Evolutionary conservation across 192 early-diverging fungal genomes (phyloP).

Genomic region (Linnemannia schmuckeri): DNA sequence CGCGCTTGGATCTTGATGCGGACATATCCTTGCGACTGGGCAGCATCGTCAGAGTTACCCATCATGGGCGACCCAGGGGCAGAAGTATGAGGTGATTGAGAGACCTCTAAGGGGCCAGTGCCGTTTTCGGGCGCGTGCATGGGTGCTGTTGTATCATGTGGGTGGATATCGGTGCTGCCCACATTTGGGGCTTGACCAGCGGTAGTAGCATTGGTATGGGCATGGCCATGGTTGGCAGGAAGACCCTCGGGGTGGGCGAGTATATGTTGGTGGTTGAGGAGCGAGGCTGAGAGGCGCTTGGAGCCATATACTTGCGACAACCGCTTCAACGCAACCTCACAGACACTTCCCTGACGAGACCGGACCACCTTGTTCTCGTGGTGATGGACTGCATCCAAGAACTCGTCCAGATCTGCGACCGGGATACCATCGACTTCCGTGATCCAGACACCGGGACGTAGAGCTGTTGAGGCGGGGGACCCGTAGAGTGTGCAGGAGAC

Average conservation of each 20-base stretch:
- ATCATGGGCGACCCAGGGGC: conserved; percentile 3
- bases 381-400: conserved; percentile 66
- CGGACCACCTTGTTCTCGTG: conserved; percentile 60
- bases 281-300: conserved; percentile 16
- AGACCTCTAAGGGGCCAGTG: neutral
- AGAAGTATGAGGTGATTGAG: neutral
- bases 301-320: conserved; percentile 23
- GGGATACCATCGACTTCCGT: conserved; percentile 76
- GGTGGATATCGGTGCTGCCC: neutral
- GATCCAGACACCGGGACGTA: conserved; percentile 79
- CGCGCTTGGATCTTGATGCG: conserved; percentile 70
- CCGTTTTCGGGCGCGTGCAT: neutral
- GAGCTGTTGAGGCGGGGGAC: conserved; percentile 74
- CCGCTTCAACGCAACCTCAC: conserved; percentile 64
- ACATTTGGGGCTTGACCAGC: neutral
- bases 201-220: neutral
- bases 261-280: conserved; percentile 5
- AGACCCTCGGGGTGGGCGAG: conserved; percentile 8
- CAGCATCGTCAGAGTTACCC: conserved; percentile 56
- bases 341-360: conserved; percentile 58
- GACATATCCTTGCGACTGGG: conserved; percentile 67
- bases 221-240: neutral
- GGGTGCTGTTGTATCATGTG: neutral
- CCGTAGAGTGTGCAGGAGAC: conserved; percentile 70
- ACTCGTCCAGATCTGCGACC: conserved; percentile 72